A percentile compares a stretch with the other conserved stretches of the same genome.
phyloP scores from a whole-genome alignment of 2,329 filamentous ascomycete species.

The Penicillium griseofulvum region DNA sequence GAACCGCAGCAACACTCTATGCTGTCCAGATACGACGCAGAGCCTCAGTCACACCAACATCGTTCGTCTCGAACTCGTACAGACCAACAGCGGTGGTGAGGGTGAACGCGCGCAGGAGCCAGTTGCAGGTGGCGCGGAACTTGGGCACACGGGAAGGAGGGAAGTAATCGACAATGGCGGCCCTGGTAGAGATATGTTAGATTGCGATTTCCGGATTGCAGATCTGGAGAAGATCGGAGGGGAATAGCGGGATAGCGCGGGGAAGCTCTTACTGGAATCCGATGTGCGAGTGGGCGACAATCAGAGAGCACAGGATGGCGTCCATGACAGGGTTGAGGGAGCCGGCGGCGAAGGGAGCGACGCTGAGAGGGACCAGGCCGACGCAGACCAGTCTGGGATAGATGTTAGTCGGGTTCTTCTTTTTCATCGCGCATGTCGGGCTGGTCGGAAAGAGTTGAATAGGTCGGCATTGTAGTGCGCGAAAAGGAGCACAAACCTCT shows the following conservation, averaged over 20 bases:
- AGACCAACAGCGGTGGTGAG: slow-evolving; percentile 79
- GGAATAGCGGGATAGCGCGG: not conserved
- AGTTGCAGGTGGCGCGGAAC: slow-evolving; percentile 65
- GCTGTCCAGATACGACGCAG: slow-evolving; percentile 89
- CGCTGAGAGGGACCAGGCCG: slow-evolving; percentile 78
- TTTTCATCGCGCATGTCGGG: not conserved
- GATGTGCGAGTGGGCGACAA: slow-evolving; percentile 92
- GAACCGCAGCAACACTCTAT: slow-evolving; percentile 27
- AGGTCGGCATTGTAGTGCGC: not conserved
- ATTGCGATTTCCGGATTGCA: not conserved
- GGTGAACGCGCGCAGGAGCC: slow-evolving; percentile 76
- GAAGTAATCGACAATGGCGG: slow-evolving; percentile 87
- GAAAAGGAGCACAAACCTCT: slow-evolving; percentile 55
- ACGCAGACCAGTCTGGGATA: slow-evolving; percentile 66
- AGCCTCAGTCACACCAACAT: slow-evolving; percentile 88
- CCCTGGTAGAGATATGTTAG: slow-evolving; percentile 39
- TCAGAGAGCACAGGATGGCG: slow-evolving; percentile 74
- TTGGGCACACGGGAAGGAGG: slow-evolving; percentile 68
- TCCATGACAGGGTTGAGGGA: slow-evolving; percentile 87
- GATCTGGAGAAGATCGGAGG: not conserved
- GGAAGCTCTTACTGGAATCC: slow-evolving; percentile 72
- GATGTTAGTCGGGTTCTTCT: slow-evolving; percentile 1
- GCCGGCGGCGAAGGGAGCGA: slow-evolving; percentile 88
- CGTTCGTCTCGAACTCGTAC: slow-evolving; percentile 99
- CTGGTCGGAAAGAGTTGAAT: not conserved